phyloP scores from a whole-genome alignment of 139 green algal species.

The Desmodesmus armatus region DNA sequence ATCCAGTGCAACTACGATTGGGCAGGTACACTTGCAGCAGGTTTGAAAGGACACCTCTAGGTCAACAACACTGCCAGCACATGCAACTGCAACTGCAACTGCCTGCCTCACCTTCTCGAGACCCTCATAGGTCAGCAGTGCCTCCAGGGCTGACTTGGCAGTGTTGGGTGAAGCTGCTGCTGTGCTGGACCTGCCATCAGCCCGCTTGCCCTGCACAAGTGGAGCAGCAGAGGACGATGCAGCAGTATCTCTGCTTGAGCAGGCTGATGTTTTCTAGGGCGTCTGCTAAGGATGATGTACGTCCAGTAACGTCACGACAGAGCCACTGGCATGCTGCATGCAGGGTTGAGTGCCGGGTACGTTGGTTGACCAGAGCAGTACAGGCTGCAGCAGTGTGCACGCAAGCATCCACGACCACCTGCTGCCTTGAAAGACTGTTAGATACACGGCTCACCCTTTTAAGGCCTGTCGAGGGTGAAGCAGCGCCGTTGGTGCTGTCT shows the following conservation, averaged over 20 bases:
- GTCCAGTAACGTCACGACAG: too few species aligned
- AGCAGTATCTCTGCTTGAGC: too few species aligned
- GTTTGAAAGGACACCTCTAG: too few species aligned
- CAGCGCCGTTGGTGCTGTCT: too few species aligned
- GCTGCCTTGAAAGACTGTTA: too few species aligned
- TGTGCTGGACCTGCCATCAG: slow-evolving; percentile 16
- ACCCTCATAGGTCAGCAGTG: slow-evolving; percentile 24
- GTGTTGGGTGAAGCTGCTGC: slow-evolving; percentile 4
- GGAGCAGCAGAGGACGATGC: neutral
- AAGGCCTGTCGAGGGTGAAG: too few species aligned
- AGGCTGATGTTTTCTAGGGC: too few species aligned
- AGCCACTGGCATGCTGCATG: neutral
- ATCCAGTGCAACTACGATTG: too few species aligned
- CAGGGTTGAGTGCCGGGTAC: neutral
- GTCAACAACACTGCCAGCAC: too few species aligned
- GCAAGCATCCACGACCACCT: slow-evolving; percentile 1
- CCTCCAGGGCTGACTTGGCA: neutral
- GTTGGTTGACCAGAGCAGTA: neutral
- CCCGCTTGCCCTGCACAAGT: neutral
- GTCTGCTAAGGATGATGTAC: neutral
- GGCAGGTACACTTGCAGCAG: too few species aligned
- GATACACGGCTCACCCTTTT: too few species aligned
- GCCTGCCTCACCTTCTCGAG: slow-evolving; percentile 25
- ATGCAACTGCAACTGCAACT: too few species aligned
- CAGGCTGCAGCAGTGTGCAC: neutral